Percentiles rank a stretch among this genome's conserved stretches.
These are phyloP conservation scores for Creolimax fragrantissima DNA, from an alignment of 78 protist species.

Conservation along the genomic window DNA sequence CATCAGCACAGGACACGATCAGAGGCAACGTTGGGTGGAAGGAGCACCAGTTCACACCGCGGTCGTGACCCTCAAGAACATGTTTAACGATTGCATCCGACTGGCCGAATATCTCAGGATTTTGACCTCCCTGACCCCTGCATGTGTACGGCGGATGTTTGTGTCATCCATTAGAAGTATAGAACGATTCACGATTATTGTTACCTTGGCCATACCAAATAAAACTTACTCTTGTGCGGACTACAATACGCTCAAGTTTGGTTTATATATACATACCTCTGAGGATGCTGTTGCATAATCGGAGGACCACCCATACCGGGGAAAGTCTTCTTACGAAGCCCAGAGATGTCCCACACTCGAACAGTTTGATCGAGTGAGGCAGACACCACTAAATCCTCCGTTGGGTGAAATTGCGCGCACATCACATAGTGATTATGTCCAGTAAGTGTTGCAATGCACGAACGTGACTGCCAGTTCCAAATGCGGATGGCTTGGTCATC, in stretches of 20 bases:
- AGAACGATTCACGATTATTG: no score
- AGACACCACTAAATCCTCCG: constrained; percentile 82
- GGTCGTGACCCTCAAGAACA: constrained; percentile 80
- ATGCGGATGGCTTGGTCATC: constrained; percentile 97
- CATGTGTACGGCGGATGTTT: no score
- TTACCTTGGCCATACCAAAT: no score
- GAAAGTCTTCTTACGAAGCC: constrained; percentile 59
- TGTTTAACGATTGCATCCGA: constrained; percentile 74
- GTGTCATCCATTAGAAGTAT: no score
- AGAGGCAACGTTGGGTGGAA: constrained; percentile 92
- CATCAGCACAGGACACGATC: constrained; percentile 94
- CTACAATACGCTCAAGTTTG: no score
- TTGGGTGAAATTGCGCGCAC: constrained; percentile 96
- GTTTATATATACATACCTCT: no score
- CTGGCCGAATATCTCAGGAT: constrained; percentile 78
- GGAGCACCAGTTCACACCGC: constrained; percentile 97
- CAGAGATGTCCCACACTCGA: constrained; percentile 95
- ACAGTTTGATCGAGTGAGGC: constrained; percentile 97
- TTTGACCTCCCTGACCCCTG: neutral
- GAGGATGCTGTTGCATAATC: neutral
- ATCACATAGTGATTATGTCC: constrained; percentile 99
- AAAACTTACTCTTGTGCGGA: no score
- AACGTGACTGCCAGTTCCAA: constrained; percentile 98
- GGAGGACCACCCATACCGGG: constrained; percentile 26
- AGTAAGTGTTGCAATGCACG: constrained; percentile 82